Evolutionary conservation across 805 yeast genomes (phyloP).

Genomic region (Yamadazyma ubonensis): DNA sequence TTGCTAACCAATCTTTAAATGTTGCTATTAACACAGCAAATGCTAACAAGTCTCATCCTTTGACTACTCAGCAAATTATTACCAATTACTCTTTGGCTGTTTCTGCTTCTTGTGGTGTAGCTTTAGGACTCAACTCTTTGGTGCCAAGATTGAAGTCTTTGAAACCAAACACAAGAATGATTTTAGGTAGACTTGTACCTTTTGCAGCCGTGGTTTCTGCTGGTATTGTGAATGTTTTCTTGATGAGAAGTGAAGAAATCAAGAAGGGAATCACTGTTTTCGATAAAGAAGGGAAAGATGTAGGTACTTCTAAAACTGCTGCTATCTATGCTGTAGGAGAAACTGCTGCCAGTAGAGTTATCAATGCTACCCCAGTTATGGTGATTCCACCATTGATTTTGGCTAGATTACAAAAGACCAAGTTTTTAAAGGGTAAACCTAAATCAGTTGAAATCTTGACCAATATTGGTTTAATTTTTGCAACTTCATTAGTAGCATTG

Average conservation of each 20-base stretch:
- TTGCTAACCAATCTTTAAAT: constrained; percentile 93
- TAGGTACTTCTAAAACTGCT: constrained; percentile 74
- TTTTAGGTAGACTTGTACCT: constrained; percentile 87
- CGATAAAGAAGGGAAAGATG: constrained; percentile 60
- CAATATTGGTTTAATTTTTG: constrained; percentile 83
- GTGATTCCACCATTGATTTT: constrained; percentile 88
- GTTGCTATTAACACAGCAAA: constrained; percentile 97
- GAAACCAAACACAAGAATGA: constrained; percentile 65
- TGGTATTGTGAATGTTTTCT: constrained; percentile 91
- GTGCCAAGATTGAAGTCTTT: constrained; percentile 81
- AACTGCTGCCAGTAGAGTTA: constrained; percentile 92
- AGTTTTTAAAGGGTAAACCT: constrained; percentile 66
- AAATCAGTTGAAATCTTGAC: constrained; percentile 61
- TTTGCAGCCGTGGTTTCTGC: constrained; percentile 99
- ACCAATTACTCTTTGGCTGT: constrained; percentile 87
- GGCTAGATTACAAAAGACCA: constrained; percentile 67
- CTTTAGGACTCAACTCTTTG: constrained; percentile 83
- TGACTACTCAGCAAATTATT: constrained; percentile 72
- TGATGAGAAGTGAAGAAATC: constrained; percentile 95
- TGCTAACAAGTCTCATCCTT: constrained; percentile 91
- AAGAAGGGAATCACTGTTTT: constrained; percentile 76
- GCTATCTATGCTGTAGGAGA: constrained; percentile 94
- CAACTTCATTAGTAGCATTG: constrained; percentile 80
- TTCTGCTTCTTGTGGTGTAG: constrained; percentile 91
- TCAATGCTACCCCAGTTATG: constrained; percentile 97